Percentiles rank a stretch among this genome's conserved stretches.
These are phyloP conservation scores for Puya raimondii DNA, from an alignment of 176 grass and related monocot species.

Conservation along the genomic window DNA sequence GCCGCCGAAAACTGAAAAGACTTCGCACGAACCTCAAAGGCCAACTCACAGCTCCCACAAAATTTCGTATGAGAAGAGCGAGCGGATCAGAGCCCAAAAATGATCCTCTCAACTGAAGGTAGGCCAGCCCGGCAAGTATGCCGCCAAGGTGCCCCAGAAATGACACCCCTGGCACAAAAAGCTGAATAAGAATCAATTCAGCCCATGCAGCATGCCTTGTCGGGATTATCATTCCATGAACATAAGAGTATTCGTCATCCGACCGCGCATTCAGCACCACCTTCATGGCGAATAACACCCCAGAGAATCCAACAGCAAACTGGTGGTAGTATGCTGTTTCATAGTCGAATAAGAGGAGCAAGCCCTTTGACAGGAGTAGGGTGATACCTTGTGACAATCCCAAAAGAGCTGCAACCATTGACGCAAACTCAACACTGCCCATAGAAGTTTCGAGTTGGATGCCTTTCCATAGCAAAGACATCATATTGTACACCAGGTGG, in stretches of 20 bases:
- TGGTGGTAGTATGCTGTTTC: conserved; percentile 48
- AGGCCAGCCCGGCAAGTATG: conserved; percentile 71
- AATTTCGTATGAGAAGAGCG: conserved; percentile 35
- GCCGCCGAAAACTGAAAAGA: conserved; percentile 18
- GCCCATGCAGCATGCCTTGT: conserved; percentile 79
- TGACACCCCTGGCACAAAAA: conserved; percentile 68
- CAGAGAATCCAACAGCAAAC: conserved; percentile 71
- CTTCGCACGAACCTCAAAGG: conserved; percentile 45
- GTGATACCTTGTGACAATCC: conserved; percentile 71
- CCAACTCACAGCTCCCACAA: conserved; percentile 51
- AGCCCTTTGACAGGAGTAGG: conserved; percentile 47
- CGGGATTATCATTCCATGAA: conserved; percentile 71
- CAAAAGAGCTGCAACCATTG: conserved; percentile 64
- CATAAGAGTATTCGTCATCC: conserved; percentile 33
- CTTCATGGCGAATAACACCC: conserved; percentile 86
- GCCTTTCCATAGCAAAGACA: conserved; percentile 93
- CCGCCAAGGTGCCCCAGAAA: conserved; percentile 81
- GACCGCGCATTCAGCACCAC: conserved; percentile 68
- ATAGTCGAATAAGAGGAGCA: conserved; percentile 41
- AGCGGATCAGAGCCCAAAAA: conserved; percentile 35
- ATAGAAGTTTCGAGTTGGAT: conserved; percentile 79
- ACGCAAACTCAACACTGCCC: conserved; percentile 63
- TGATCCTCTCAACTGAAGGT: conserved; percentile 50
- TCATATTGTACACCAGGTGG: conserved; percentile 94
- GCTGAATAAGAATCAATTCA: conserved; percentile 81